Evolutionary conservation across 306 rosid genomes (phyloP).

Genomic region (Inga oerstediana): DNA sequence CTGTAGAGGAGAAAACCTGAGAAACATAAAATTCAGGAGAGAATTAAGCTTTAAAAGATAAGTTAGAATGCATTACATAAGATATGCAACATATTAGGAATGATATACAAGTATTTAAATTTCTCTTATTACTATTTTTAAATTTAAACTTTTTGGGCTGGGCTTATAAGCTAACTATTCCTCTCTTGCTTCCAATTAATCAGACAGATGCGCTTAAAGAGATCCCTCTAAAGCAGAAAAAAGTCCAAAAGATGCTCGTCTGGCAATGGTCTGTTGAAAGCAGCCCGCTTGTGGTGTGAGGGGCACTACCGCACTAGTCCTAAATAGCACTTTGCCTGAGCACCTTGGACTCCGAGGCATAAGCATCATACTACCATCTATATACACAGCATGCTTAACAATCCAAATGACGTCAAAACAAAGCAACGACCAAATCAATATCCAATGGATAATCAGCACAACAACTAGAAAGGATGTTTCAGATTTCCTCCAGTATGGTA

Average conservation of each 20-base stretch:
- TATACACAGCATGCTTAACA: not conserved
- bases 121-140: not conserved
- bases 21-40: not conserved
- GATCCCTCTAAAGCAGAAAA: not conserved
- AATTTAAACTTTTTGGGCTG: not conserved
- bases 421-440: not conserved
- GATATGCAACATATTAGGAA: not conserved
- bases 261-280: not conserved
- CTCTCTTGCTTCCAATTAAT: not conserved
- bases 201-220: not conserved
- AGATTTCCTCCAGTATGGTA: too few relatives aligned
- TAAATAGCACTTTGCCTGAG: not conserved
- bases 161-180: not conserved
- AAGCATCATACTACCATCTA: not conserved
- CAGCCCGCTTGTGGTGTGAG: not conserved
- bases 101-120: not conserved
- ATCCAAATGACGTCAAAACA: not conserved
- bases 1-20: constrained; percentile 23
- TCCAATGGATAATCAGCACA: not conserved
- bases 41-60: not conserved
- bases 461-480: too few relatives aligned
- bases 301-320: not conserved
- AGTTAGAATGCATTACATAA: not conserved
- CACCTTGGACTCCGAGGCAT: not conserved
- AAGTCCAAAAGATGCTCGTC: not conserved